These are phyloP conservation scores for Malassezia arunalokei DNA, from an alignment of 1,284 basidiomycete genomes.

Conservation along the genomic window DNA sequence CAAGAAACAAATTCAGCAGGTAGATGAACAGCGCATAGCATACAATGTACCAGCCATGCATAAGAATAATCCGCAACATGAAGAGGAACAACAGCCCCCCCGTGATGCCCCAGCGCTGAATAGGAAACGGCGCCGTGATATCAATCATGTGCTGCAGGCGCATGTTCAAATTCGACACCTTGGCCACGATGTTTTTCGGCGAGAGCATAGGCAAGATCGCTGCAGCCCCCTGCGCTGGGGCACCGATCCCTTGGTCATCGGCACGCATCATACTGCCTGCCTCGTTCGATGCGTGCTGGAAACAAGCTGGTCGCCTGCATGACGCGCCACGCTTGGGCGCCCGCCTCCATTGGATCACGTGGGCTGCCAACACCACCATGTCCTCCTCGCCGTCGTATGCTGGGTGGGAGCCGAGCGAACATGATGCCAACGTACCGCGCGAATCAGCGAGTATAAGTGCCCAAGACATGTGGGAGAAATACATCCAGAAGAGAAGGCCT, in stretches of 20 bases:
- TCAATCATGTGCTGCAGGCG: constrained; percentile 52
- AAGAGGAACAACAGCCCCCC: constrained; percentile 64
- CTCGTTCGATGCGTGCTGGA: background rate
- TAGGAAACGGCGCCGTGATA: constrained; percentile 73
- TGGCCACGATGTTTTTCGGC: constrained; percentile 2
- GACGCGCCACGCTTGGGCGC: background rate
- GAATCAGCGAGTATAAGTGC: constrained; percentile 17
- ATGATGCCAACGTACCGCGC: background rate
- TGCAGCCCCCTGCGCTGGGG: background rate
- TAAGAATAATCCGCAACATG: constrained; percentile 69
- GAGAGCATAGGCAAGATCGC: background rate
- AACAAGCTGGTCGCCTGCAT: background rate
- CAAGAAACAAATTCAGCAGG: constrained; percentile 56
- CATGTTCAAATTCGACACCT: constrained; percentile 1
- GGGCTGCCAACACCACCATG: background rate
- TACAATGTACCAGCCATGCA: constrained; percentile 85
- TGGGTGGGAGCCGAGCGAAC: constrained; percentile 9
- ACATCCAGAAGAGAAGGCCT: constrained; percentile 29
- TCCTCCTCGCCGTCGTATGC: background rate
- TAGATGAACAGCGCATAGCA: constrained; percentile 46
- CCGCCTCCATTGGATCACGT: background rate
- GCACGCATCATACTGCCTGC: constrained; percentile 13
- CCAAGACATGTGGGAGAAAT: constrained; percentile 29
- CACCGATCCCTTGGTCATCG: constrained; percentile 9
- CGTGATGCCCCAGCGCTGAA: constrained; percentile 79